phyloP scores from a whole-genome alignment of 1,284 basidiomycete genomes.

The Ganoderma meredithae region DNA sequence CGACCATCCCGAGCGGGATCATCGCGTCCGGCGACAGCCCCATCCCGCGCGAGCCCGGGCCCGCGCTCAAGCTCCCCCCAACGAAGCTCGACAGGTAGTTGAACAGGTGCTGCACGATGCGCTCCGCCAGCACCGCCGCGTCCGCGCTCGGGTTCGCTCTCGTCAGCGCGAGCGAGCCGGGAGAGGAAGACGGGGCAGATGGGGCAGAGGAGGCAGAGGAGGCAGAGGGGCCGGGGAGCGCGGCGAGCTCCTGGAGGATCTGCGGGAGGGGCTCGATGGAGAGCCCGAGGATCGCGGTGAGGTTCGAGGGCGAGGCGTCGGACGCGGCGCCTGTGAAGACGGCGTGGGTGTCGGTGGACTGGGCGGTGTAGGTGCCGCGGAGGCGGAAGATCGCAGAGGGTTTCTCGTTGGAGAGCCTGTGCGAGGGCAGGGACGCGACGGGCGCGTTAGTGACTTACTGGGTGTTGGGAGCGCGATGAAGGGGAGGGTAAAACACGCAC shows the following conservation, averaged over 20 bases:
- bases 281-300: slow-evolving; percentile 76
- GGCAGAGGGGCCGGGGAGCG: slow-evolving; percentile 47
- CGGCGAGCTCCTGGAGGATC: slow-evolving; percentile 61
- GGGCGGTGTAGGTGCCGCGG: slow-evolving; percentile 67
- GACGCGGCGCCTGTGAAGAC: slow-evolving; percentile 54
- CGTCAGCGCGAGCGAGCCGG: slow-evolving; percentile 16
- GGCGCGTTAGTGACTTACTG: not conserved
- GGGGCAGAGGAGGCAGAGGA: slow-evolving; percentile 41
- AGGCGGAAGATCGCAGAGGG: slow-evolving; percentile 93
- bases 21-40: slow-evolving; percentile 63
- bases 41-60: no score
- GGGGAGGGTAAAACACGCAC: slow-evolving; percentile 53
- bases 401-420: slow-evolving; percentile 89
- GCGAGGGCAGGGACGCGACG: not conserved
- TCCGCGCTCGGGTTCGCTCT: slow-evolving; percentile 39
- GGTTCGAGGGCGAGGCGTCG: slow-evolving; percentile 47
- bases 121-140: slow-evolving; percentile 60
- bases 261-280: slow-evolving; percentile 71
- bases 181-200: slow-evolving; percentile 22
- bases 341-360: slow-evolving; percentile 56
- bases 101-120: slow-evolving; percentile 79
- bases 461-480: not conserved
- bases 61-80: slow-evolving; percentile 51
- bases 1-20: slow-evolving; percentile 80
- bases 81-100: slow-evolving; percentile 86